Evolutionary conservation across 2,329 filamentous ascomycete genomes (phyloP).

Genomic region (Exophiala mesophila): DNA sequence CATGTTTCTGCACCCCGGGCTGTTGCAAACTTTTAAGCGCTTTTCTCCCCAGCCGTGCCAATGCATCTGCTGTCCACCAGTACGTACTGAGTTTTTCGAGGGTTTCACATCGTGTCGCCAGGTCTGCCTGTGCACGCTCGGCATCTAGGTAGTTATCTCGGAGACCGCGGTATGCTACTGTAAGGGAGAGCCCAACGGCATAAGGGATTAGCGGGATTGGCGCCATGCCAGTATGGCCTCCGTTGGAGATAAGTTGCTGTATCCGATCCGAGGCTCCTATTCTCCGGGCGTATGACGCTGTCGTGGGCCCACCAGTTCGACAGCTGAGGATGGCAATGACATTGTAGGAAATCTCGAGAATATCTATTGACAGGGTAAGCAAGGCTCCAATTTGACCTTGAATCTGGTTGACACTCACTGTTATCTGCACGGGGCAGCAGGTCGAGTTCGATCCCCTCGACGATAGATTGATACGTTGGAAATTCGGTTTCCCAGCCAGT

Average conservation of each 20-base stretch:
- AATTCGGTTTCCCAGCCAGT: conserved; percentile 38
- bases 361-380: conserved; percentile 29
- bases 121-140: conserved; percentile 33
- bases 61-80: conserved; percentile 40
- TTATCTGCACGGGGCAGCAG: conserved; percentile 9
- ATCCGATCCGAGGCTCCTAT: conserved; percentile 53
- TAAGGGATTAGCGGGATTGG: conserved; percentile 54
- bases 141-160: conserved; percentile 44
- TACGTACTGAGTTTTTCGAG: conserved; percentile 33
- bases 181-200: conserved; percentile 51
- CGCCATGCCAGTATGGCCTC: conserved; percentile 33
- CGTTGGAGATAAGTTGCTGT: conserved; percentile 41
- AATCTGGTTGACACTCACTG: conserved; percentile 11
- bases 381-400: not conserved
- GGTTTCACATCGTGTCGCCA: conserved; percentile 35
- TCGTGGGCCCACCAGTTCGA: conserved; percentile 47
- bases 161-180: conserved; percentile 54
- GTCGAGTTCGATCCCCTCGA: conserved; percentile 15
- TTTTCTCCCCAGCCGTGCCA: conserved; percentile 38
- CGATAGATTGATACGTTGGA: conserved; percentile 32
- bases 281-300: conserved; percentile 50
- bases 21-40: conserved; percentile 31
- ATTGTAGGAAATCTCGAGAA: conserved; percentile 54
- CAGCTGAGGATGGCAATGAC: conserved; percentile 54
- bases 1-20: conserved; percentile 30